Evolutionary conservation across 176 grass and related monocot species (phyloP).

Genomic region (Eremochloa ophiuroides): DNA sequence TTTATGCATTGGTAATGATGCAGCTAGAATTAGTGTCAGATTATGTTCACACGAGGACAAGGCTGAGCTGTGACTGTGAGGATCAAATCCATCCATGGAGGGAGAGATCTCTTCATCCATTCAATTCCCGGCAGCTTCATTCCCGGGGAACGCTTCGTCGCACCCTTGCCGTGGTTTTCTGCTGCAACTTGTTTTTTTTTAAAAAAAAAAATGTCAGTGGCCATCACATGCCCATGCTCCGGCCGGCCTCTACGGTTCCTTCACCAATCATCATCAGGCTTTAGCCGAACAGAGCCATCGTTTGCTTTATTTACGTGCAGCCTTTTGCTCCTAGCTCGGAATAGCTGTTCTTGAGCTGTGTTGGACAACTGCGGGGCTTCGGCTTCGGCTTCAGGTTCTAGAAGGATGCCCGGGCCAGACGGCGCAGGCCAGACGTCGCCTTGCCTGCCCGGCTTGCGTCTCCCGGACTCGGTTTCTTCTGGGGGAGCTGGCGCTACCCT

Average conservation of each 20-base stretch:
- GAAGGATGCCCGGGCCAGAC: no score
- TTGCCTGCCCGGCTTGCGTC: background rate
- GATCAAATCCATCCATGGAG: background rate
- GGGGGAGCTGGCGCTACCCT: background rate
- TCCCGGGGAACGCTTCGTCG: background rate
- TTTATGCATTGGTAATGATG: conserved; percentile 5
- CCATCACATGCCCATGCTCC: conserved; percentile 17
- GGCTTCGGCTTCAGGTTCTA: no score
- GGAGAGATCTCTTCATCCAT: background rate
- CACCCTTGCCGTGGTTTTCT: conserved; percentile 31
- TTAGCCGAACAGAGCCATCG: background rate
- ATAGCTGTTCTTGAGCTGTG: background rate
- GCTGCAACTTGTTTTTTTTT: background rate
- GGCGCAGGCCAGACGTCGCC: no score
- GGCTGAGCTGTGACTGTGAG: conserved; percentile 25
- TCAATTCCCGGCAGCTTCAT: conserved; percentile 10
- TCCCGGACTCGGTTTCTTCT: background rate
- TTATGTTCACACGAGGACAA: background rate
- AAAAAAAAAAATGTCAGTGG: background rate
- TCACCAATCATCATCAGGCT: background rate
- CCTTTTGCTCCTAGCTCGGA: background rate
- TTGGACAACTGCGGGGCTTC: no score
- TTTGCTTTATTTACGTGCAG: background rate
- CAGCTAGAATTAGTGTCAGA: conserved; percentile 15
- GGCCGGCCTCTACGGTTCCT: background rate